Conservation (phyloP, 2,329 filamentous ascomycete genomes). For the Ophiosphaerella herpotricha region DNA sequence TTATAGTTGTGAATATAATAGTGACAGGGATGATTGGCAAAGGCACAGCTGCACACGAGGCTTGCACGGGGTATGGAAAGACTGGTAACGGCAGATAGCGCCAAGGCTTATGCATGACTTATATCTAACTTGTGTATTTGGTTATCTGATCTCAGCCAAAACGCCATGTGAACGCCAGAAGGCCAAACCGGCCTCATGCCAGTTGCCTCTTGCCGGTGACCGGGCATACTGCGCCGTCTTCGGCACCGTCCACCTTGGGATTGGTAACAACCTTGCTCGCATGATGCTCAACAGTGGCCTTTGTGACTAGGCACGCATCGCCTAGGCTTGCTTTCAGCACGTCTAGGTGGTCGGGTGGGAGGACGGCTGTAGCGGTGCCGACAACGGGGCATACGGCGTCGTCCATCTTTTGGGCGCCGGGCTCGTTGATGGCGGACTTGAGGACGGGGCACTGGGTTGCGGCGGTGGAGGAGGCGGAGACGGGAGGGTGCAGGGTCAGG, state of each 20-base stretch:
- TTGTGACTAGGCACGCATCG: constrained; percentile 51
- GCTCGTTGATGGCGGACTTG: constrained; percentile 44
- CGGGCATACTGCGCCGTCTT: constrained; percentile 48
- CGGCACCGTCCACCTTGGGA: constrained; percentile 45
- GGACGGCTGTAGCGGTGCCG: constrained; percentile 48
- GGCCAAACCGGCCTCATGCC: constrained; percentile 8
- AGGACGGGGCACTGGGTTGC: constrained; percentile 50
- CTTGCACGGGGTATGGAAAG: too few species aligned
- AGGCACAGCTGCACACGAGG: too few species aligned
- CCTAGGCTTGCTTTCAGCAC: constrained; percentile 45
- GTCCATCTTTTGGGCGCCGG: constrained; percentile 46
- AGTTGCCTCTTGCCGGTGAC: constrained; percentile 45
- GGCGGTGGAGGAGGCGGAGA: constrained; percentile 31
- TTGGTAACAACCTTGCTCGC: constrained; percentile 49
- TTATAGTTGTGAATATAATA: too few species aligned
- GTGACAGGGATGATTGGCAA: too few species aligned
- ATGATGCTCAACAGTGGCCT: constrained; percentile 51
- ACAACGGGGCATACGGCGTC: constrained; percentile 52
- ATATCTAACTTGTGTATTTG: neutral
- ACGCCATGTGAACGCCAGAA: neutral
- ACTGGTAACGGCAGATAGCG: too few species aligned
- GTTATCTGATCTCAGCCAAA: neutral
- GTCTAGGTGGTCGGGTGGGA: constrained; percentile 51
- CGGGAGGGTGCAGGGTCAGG: constrained; percentile 48
- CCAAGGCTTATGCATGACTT: too few species aligned